A percentile compares a stretch with the other conserved stretches of the same genome.
These are phyloP conservation scores for Cucurbita maxima DNA, from an alignment of 306 rosid species.

Conservation along the genomic window DNA sequence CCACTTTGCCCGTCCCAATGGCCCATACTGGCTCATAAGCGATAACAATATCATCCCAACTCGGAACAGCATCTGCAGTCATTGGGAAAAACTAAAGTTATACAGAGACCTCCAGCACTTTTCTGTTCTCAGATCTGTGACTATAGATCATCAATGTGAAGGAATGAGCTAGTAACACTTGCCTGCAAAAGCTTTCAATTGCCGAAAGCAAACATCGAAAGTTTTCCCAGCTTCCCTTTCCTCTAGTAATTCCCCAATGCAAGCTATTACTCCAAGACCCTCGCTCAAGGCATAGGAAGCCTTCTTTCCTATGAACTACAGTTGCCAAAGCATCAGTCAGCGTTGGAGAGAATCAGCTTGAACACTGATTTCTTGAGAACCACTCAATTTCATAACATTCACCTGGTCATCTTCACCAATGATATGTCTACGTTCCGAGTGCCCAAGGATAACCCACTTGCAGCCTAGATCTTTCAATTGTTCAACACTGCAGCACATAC, in stretches of 20 bases:
- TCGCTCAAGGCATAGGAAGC: constrained; percentile 89
- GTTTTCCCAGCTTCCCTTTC: constrained; percentile 98
- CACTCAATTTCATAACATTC: constrained; percentile 11
- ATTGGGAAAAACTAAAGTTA: constrained; percentile 3
- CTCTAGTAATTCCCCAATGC: constrained; percentile 82
- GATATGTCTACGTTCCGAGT: constrained; percentile 88
- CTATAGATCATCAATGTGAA: not conserved
- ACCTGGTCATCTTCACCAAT: constrained; percentile 97
- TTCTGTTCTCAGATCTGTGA: not conserved
- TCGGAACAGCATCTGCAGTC: constrained; percentile 68
- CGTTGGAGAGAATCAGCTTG: constrained; percentile 9
- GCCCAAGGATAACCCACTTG: constrained; percentile 99
- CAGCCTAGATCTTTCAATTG: constrained; percentile 79
- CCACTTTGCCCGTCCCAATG: constrained; percentile 98
- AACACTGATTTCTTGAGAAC: constrained; percentile 7
- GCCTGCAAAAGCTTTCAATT: constrained; percentile 87
- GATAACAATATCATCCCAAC: constrained; percentile 86
- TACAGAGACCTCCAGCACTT: not conserved
- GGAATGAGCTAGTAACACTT: constrained; percentile 8
- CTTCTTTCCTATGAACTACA: constrained; percentile 92
- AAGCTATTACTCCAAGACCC: constrained; percentile 95
- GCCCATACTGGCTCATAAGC: constrained; percentile 99
- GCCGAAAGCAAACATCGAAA: constrained; percentile 67
- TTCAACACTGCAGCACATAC: constrained; percentile 47
- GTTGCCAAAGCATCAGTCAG: constrained; percentile 21